Conservation (phyloP, 352 stramenopile genomes). For the Peronospora farinosa region DNA sequence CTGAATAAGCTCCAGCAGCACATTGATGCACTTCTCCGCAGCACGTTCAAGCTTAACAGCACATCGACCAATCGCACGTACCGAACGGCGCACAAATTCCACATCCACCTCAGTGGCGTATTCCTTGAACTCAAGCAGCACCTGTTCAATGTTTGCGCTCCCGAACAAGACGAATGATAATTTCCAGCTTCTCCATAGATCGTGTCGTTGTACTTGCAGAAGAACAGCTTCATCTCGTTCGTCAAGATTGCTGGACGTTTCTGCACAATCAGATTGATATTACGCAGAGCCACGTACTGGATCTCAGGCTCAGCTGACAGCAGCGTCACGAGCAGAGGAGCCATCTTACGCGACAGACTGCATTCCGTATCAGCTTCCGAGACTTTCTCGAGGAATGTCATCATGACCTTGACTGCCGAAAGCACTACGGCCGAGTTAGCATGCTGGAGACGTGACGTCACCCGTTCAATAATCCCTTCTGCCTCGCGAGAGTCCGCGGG, state of each 20-base stretch:
- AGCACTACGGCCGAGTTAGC: slow-evolving; percentile 98
- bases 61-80: slow-evolving; percentile 95
- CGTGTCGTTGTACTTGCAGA: slow-evolving; percentile 99
- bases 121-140: slow-evolving; percentile 98
- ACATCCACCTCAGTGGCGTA: slow-evolving; percentile 99
- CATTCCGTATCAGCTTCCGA: slow-evolving; percentile 90
- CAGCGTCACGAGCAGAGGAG: slow-evolving; percentile 97
- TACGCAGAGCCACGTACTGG: slow-evolving; percentile 98
- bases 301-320: slow-evolving; percentile 97
- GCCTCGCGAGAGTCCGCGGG: slow-evolving; percentile 94
- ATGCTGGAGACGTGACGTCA: slow-evolving; percentile 96
- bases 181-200: slow-evolving; percentile 99
- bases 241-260: slow-evolving; percentile 94
- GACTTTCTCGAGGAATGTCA: slow-evolving; percentile 95
- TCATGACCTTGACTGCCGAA: slow-evolving; percentile 96
- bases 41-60: slow-evolving; percentile 97
- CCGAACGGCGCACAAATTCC: slow-evolving; percentile 96
- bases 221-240: slow-evolving; percentile 94
- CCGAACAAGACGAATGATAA: slow-evolving; percentile 97
- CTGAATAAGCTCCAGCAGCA: slow-evolving; percentile 98
- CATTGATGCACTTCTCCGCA: slow-evolving; percentile 97
- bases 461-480: slow-evolving; percentile 98
- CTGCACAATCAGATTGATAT: slow-evolving; percentile 99
- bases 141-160: slow-evolving; percentile 99
- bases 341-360: slow-evolving; percentile 91